Base-by-base conservation (phyloP, 257 asterid species). In the Petunia secreta region DNA sequence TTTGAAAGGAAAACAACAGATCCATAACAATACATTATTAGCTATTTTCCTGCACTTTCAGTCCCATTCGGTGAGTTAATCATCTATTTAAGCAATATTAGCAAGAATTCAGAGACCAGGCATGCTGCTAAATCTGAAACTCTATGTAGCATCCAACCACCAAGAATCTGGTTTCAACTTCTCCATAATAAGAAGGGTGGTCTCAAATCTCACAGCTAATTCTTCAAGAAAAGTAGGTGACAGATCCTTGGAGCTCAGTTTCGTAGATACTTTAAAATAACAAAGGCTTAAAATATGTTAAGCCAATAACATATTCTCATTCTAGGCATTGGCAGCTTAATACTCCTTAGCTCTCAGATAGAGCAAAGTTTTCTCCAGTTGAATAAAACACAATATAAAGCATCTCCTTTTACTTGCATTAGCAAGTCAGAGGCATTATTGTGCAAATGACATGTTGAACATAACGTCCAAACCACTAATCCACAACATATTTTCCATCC, bases 41-140 rank as follows among this genome's bases (percentile, higher is more conserved):
- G 25, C 43, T 63, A 50, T 25, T 63, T 78, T 46, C 75, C 73
- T 25, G 60, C 74, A 46, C 25, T 25, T 69, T 46, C 76, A 69
- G 16, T 69, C 46, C 58, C 41, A 46, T 69, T 44, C 2, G 36
- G 15, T 62, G 41, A 62, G 67, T 62, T 62, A 62, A 62, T 62
- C 1, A 1, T 9, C 76, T 15, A 4, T 25, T 16, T 10, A 69
- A 46, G 16, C 41, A 46, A 69, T 46, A 69, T 69, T 69, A 9
- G 77, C 16, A 46, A 69, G 77, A 46, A 69, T 25, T 46, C n/a
- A 69, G 41, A 67, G 55, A 43, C 15, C 44, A n/a, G 59, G 43
- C 10, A 46, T 16, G 77, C 41, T 46, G 46, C 58, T 25, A 16
- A 69, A 11, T 46, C 77, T 8, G 58, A 69, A 7, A 69, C 59